Evolutionary conservation across 305 asterid species (phyloP), one percentile per base, ranked within the genome.

Genomic region (Lippia alba): DNA sequence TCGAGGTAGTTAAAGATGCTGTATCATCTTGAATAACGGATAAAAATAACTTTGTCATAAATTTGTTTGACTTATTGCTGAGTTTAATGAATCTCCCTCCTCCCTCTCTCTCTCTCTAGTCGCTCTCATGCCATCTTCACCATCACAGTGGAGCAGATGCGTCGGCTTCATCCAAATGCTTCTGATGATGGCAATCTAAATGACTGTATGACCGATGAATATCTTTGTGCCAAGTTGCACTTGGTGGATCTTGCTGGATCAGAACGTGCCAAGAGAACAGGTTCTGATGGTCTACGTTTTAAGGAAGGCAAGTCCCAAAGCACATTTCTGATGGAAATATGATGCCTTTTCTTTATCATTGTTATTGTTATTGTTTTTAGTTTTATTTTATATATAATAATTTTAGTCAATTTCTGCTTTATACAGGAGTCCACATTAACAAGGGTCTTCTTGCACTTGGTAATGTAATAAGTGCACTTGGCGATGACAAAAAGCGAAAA

Each of bases 231-330:
- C 72, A 95, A 95, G 81, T 79, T 95, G 89, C 99, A 95, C 83
- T 88, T 92, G 84, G 99, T 95, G 77, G 99, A 95, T 83, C 98
- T 95, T 77, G 99, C 99, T 80, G 99, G 99, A 73, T 95, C 99
- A 64, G 99, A 95, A 75, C 89, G 99, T 15, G 99, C 99, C 46
- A 95, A 95, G 90, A 85, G 98, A 80, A 95, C 99, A 10, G 99
- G 99, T 39, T 95, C 99, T 36, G 97, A 91, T 73, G 99, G 99
- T 72, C 85, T 95, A 65, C 98, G 99, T 65, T 95, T 95, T 79
- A 95, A 92, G 83, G 99, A 95, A 90, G 99, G 98, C 86, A 70
- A 72, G 24, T 41, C 40, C 41, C 54, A 64, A 54, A 59, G 60
- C 51, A 67, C 64, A 33, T 82, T 86, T 89, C 74, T 91, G 88